These are phyloP conservation scores for Pseudogymnoascus sp. DNA, from an alignment of 2,329 filamentous ascomycete genomes.

Conservation along the genomic window DNA sequence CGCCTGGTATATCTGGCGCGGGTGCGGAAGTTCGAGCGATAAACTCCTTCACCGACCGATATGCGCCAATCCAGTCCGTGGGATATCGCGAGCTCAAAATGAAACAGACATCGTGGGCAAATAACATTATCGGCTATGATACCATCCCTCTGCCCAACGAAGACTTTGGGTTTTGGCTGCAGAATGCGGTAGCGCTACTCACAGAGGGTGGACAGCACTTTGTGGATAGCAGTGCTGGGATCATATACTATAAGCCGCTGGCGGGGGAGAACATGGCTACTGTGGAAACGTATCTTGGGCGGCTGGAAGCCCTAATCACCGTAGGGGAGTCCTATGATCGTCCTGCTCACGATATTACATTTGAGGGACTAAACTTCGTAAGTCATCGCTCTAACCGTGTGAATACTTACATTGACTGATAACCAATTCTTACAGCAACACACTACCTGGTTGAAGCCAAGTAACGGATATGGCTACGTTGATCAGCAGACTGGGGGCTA, in stretches of 20 bases:
- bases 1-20: not conserved
- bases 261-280: not conserved
- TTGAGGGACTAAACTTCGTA: not conserved
- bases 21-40: not conserved
- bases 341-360: conserved; percentile 5
- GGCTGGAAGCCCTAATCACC: not conserved
- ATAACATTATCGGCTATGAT: conserved; percentile 5
- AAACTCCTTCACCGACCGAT: conserved; percentile 1
- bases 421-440: not conserved
- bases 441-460: not conserved
- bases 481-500: conserved; percentile 9
- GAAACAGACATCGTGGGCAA: not conserved
- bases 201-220: not conserved
- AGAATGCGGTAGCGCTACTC: not conserved
- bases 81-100: not conserved
- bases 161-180: not conserved
- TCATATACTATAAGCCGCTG: conserved; percentile 2
- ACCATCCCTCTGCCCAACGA: not conserved
- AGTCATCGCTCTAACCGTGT: too few species aligned
- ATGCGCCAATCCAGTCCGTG: not conserved
- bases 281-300: not conserved
- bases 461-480: not conserved
- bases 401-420: not conserved
- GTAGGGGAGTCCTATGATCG: not conserved
- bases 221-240: not conserved